A percentile compares a stretch with the other conserved stretches of the same genome.
Conservation (phyloP, 192 early-diverging fungal genomes). For the Diversispora epigaea region DNA sequence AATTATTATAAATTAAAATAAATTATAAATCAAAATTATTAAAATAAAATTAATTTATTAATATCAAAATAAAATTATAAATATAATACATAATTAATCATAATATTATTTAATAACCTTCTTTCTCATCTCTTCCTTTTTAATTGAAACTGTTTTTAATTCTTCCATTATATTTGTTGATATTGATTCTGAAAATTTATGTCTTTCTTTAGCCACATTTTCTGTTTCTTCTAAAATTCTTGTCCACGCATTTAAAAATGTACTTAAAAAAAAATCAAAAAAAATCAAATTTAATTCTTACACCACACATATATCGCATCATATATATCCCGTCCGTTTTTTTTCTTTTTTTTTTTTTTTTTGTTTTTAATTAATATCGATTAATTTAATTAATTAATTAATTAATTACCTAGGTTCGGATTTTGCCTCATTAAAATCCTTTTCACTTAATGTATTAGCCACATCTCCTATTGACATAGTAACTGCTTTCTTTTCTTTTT, state of each 20-base stretch:
- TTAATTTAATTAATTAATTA: neutral
- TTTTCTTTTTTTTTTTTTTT: no score
- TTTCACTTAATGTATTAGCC: constrained; percentile 35
- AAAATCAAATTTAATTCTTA: neutral
- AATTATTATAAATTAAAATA: neutral
- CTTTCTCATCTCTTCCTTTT: constrained; percentile 70
- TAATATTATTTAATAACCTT: constrained; percentile 47
- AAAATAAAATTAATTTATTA: no score
- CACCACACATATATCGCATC: neutral
- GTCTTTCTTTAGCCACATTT: constrained; percentile 48
- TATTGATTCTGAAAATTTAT: constrained; percentile 54
- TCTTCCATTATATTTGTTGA: constrained; percentile 50
- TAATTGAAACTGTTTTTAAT: constrained; percentile 51
- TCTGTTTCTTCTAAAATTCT: constrained; percentile 59
- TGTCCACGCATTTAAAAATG: constrained; percentile 60
- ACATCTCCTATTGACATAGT: constrained; percentile 32
- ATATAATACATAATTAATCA: no score
- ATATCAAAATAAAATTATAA: no score
- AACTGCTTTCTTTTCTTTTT: constrained; percentile 42
- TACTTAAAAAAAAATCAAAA: constrained; percentile 41
- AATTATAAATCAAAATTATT: no score
- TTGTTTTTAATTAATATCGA: neutral
- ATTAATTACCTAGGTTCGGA: constrained; percentile 45
- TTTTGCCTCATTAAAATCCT: constrained; percentile 34
- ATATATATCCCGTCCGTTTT: no score